Percentiles rank a stretch among this genome's conserved stretches.
phyloP scores from a whole-genome alignment of 176 grass and related monocot species.

The Oryza meyeriana region DNA sequence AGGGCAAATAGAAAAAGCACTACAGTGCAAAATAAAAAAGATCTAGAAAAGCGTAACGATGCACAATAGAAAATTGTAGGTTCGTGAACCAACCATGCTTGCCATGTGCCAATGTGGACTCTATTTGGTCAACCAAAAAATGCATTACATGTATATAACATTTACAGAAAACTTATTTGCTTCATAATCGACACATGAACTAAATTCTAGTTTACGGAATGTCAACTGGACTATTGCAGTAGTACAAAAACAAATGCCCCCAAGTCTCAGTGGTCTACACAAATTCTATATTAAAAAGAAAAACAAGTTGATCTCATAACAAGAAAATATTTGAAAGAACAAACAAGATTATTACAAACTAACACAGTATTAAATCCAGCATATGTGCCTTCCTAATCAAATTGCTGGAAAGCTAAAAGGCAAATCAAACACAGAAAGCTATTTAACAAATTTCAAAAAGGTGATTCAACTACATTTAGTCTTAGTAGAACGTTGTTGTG shows the following conservation, averaged over 20 bases:
- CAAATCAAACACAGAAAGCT: background rate
- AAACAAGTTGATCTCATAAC: background rate
- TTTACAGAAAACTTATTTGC: background rate
- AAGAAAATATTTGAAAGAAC: background rate
- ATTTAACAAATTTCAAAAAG: background rate
- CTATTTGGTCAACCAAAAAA: background rate
- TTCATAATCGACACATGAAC: background rate
- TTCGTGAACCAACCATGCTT: background rate
- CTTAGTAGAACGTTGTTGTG: background rate
- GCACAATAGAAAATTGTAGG: background rate
- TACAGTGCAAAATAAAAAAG: background rate
- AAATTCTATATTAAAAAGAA: background rate
- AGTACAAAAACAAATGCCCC: background rate
- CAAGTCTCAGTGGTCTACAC: background rate
- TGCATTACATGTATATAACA: background rate
- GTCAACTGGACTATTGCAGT: background rate
- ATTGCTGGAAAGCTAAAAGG: background rate
- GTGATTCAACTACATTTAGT: background rate
- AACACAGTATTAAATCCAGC: background rate
- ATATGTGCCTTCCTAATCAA: background rate
- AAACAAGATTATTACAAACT: background rate
- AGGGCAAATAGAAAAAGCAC: background rate
- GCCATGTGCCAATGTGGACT: background rate
- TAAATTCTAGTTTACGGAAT: background rate
- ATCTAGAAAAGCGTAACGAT: background rate